Conservation (phyloP, 2,329 filamentous ascomycete species). For the Colletotrichum nymphaeae region DNA sequence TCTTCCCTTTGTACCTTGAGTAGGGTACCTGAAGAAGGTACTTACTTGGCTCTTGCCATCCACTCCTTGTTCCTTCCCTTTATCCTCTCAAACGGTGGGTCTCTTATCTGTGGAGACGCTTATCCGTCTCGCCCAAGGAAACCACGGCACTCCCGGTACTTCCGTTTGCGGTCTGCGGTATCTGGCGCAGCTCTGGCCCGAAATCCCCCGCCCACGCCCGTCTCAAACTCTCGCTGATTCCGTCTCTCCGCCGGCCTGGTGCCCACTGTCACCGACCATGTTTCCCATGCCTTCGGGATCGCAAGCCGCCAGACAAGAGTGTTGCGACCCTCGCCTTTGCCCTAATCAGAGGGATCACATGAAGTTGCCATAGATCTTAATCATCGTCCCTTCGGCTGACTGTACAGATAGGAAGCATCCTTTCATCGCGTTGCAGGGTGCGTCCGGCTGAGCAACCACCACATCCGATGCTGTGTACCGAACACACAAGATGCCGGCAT, state of each 20-base stretch:
- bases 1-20: background rate
- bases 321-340: background rate
- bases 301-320: background rate
- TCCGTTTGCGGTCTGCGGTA: constrained; percentile 15
- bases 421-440: background rate
- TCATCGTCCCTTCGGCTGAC: background rate
- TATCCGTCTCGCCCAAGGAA: constrained; percentile 6
- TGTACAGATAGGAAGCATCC: background rate
- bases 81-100: background rate
- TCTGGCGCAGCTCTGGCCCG: constrained; percentile 9
- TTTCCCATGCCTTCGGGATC: background rate
- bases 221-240: background rate
- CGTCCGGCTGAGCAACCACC: background rate
- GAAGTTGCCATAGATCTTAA: background rate
- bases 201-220: constrained; percentile 4
- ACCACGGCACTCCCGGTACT: constrained; percentile 19
- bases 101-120: background rate
- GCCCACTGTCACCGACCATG: background rate
- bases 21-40: background rate
- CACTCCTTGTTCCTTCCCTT: background rate
- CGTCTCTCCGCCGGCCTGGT: background rate
- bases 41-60: background rate
- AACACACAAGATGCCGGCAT: background rate
- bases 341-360: background rate
- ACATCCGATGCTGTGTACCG: background rate